These are phyloP conservation scores for Primulina eburnea DNA, from an alignment of 257 asterid species.

Conservation along the genomic window DNA sequence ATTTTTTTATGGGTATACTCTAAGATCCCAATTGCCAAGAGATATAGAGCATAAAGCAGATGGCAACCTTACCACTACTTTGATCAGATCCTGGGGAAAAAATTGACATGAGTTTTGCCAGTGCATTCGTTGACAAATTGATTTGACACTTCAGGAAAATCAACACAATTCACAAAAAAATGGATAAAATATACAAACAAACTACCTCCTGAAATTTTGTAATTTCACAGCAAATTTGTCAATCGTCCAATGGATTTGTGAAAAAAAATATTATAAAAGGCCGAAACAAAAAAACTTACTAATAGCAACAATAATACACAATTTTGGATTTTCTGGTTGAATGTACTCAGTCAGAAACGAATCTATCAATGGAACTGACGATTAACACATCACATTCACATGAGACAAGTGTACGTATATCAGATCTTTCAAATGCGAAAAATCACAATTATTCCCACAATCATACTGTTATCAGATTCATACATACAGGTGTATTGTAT, in stretches of 20 bases:
- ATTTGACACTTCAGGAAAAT: not conserved
- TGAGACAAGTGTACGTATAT: not conserved
- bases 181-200: not conserved
- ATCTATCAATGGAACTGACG: slow-evolving; percentile 2
- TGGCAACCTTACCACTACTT: not conserved
- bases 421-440: slow-evolving; percentile 27
- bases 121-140: not conserved
- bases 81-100: not conserved
- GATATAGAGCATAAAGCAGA: too few relatives aligned
- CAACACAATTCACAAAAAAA: not conserved
- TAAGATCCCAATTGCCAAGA: too few relatives aligned
- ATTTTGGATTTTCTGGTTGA: not conserved
- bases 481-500: slow-evolving; percentile 16
- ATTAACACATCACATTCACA: slow-evolving; percentile 2
- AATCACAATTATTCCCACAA: slow-evolving; percentile 27
- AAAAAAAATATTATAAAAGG: too few relatives aligned
- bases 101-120: too few relatives aligned
- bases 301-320: not conserved
- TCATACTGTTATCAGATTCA: slow-evolving; percentile 8
- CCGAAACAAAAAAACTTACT: not conserved
- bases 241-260: not conserved
- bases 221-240: not conserved
- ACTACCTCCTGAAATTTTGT: not conserved
- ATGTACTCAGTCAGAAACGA: not conserved
- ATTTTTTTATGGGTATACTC: too few relatives aligned